A percentile compares a stretch with the other conserved stretches of the same genome.
Evolutionary conservation across 2,329 filamentous ascomycete species (phyloP).

Genomic region (Fusarium cyanostomum): DNA sequence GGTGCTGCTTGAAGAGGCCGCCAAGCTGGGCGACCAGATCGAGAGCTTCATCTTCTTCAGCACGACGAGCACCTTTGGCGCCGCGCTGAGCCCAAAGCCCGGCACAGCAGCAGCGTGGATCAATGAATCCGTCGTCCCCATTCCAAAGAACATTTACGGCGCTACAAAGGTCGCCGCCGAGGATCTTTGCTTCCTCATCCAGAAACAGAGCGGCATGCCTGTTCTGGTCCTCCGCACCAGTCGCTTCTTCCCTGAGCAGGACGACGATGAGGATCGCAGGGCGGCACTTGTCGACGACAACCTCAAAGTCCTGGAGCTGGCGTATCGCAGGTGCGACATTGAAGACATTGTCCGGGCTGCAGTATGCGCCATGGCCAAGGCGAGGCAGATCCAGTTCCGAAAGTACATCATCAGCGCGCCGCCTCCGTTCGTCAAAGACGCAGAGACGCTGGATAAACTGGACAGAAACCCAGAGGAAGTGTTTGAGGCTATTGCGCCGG

Average conservation of each 20-base stretch:
- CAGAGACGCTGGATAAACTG: conserved; percentile 46
- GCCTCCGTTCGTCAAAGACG: conserved; percentile 50
- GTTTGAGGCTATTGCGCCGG: conserved; percentile 42
- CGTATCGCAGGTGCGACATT: conserved; percentile 56
- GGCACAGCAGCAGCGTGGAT: conserved; percentile 56
- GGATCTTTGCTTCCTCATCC: conserved; percentile 56
- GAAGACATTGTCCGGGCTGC: conserved; percentile 55
- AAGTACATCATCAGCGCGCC: conserved; percentile 57
- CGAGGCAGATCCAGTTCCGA: conserved; percentile 47
- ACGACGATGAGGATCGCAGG: conserved; percentile 55
- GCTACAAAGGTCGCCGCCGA: conserved; percentile 60
- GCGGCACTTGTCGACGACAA: conserved; percentile 52
- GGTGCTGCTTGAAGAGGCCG: conserved; percentile 53
- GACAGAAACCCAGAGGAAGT: conserved; percentile 47
- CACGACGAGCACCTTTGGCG: conserved; percentile 58
- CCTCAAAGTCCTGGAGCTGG: conserved; percentile 58
- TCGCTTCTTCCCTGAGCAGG: conserved; percentile 60
- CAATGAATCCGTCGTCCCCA: conserved; percentile 51
- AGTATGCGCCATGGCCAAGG: conserved; percentile 51
- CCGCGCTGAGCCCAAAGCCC: conserved; percentile 49
- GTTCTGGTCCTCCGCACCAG: conserved; percentile 56
- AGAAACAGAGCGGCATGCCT: conserved; percentile 51
- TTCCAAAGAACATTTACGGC: conserved; percentile 61
- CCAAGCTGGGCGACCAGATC: conserved; percentile 38
- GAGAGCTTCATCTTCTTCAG: conserved; percentile 57